Evolutionary conservation across 1,284 basidiomycete species (phyloP).

Genomic region (Irpex sp.): DNA sequence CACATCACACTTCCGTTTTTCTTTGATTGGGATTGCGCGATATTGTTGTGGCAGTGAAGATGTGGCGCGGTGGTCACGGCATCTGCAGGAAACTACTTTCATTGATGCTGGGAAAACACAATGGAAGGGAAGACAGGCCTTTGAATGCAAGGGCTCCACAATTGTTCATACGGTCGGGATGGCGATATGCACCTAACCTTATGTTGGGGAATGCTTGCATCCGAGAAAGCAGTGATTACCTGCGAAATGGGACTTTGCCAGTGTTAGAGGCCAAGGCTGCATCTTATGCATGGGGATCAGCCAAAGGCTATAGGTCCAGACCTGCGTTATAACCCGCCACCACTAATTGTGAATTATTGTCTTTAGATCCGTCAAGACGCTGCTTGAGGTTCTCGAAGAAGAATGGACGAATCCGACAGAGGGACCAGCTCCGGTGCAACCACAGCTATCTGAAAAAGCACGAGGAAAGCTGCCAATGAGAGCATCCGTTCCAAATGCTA

Average conservation of each 20-base stretch:
- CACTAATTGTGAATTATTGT: too few species aligned
- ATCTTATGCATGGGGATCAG: too few species aligned
- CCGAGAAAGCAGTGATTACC: too few species aligned
- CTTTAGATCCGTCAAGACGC: slow-evolving; percentile 47
- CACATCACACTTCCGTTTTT: background rate
- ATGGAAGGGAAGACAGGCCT: too few species aligned
- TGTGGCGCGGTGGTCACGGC: background rate
- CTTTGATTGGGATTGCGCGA: background rate
- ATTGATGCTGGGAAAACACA: background rate
- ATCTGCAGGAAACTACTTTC: background rate
- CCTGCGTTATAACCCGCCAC: too few species aligned
- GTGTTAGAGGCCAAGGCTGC: too few species aligned
- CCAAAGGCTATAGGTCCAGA: too few species aligned
- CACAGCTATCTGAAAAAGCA: slow-evolving; percentile 9
- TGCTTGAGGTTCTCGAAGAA: slow-evolving; percentile 46
- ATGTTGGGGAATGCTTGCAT: too few species aligned
- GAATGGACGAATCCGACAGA: slow-evolving; percentile 37
- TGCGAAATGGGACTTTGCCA: too few species aligned
- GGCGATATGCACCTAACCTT: too few species aligned
- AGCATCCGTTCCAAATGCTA: slow-evolving; percentile 15
- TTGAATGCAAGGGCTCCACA: too few species aligned
- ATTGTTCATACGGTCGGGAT: too few species aligned
- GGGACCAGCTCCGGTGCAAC: slow-evolving; percentile 1
- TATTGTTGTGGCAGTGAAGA: background rate
- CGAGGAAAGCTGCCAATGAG: slow-evolving; percentile 13